A percentile compares a stretch with the other conserved stretches of the same genome.
Evolutionary conservation across 441 rosid species (phyloP).

Genomic region (Eutrema salsugineum): DNA sequence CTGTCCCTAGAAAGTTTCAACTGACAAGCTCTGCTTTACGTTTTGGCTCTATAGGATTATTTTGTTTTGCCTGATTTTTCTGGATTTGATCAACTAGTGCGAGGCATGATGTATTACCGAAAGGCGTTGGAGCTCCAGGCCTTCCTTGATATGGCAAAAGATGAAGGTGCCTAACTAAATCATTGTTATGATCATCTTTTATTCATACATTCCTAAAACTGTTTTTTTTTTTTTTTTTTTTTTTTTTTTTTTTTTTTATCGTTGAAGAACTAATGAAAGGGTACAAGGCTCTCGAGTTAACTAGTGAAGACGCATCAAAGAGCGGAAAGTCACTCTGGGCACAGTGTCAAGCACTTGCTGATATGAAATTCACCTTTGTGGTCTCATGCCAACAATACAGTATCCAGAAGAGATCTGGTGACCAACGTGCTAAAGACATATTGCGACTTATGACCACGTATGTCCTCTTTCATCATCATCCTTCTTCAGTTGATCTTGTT

Average conservation of each 20-base stretch:
- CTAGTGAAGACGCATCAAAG: slow-evolving; percentile 55
- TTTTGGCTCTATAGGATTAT: not conserved
- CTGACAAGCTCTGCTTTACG: not conserved
- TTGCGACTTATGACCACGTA: slow-evolving; percentile 58
- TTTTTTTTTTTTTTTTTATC: too few relatives aligned
- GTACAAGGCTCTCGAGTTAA: slow-evolving; percentile 69
- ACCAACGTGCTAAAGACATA: slow-evolving; percentile 62
- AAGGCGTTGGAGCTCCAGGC: slow-evolving; percentile 76
- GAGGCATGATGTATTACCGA: slow-evolving; percentile 86
- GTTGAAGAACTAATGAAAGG: slow-evolving; percentile 54
- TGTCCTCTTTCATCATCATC: not conserved
- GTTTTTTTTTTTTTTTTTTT: not conserved
- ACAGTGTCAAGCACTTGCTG: slow-evolving; percentile 70
- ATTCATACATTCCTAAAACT: not conserved
- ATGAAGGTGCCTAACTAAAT: slow-evolving; percentile 43
- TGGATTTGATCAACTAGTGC: slow-evolving; percentile 31
- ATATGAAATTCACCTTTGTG: slow-evolving; percentile 68
- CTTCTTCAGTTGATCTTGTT: too few relatives aligned
- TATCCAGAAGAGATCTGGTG: slow-evolving; percentile 57
- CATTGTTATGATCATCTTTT: not conserved
- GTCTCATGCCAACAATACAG: slow-evolving; percentile 76
- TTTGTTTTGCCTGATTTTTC: not conserved
- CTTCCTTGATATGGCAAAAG: slow-evolving; percentile 68
- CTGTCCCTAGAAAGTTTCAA: not conserved
- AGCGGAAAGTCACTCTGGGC: slow-evolving; percentile 66